These are phyloP conservation scores for Sutorius eximius DNA, from an alignment of 1,284 basidiomycete species.

Conservation along the genomic window DNA sequence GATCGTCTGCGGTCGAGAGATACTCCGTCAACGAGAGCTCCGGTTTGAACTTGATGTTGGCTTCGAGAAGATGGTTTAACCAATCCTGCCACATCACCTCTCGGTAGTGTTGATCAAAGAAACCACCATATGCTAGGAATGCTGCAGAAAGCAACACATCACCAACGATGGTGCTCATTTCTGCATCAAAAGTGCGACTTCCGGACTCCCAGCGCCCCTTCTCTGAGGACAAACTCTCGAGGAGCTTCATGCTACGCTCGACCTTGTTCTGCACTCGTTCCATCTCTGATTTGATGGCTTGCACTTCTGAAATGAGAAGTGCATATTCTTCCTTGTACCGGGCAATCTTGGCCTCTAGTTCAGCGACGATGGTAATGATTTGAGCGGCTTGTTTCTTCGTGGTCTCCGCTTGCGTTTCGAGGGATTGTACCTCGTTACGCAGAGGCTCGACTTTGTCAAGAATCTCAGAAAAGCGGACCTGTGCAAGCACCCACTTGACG, in stretches of 20 bases:
- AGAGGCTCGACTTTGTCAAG: slow-evolving; percentile 97
- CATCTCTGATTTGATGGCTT: slow-evolving; percentile 98
- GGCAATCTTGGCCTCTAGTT: slow-evolving; percentile 91
- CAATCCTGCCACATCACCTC: slow-evolving; percentile 98
- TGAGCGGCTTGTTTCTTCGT: slow-evolving; percentile 91
- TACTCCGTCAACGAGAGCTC: slow-evolving; percentile 95
- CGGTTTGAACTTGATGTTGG: slow-evolving; percentile 90
- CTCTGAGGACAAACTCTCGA: slow-evolving; percentile 95
- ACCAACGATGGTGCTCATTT: slow-evolving; percentile 98
- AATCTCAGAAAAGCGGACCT: slow-evolving; percentile 97
- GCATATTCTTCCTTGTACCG: slow-evolving; percentile 99
- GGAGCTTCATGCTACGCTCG: slow-evolving; percentile 92
- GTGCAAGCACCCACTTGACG: slow-evolving; percentile 97
- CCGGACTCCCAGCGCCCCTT: slow-evolving; percentile 93
- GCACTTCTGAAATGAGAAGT: slow-evolving; percentile 93
- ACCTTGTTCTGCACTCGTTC: slow-evolving; percentile 97
- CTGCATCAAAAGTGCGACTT: slow-evolving; percentile 94
- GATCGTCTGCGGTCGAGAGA: slow-evolving; percentile 95
- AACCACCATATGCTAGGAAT: slow-evolving; percentile 96
- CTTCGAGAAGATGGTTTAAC: slow-evolving; percentile 85
- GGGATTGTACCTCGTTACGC: slow-evolving; percentile 91
- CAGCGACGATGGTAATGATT: slow-evolving; percentile 90
- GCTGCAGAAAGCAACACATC: slow-evolving; percentile 96
- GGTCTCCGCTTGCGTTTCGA: slow-evolving; percentile 89
- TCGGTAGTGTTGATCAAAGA: slow-evolving; percentile 98